Evolutionary conservation across 345 rosid species (phyloP).

Genomic region (Passiflora organensis): DNA sequence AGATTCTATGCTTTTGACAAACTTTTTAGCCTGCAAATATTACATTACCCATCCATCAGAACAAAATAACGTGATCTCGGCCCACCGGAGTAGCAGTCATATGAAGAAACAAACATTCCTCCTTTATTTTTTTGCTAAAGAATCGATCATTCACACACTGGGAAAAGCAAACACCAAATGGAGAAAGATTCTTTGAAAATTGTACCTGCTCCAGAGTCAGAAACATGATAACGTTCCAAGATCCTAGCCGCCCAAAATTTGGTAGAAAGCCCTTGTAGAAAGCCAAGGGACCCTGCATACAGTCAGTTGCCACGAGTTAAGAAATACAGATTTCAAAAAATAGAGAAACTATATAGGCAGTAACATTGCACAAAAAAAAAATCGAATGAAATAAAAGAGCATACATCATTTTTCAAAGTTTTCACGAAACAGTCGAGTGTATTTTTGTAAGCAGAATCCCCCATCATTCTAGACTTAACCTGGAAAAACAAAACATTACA

Average conservation of each 20-base stretch:
- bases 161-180: constrained; percentile 1
- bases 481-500: constrained; percentile 20
- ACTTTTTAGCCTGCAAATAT: constrained; percentile 62
- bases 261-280: constrained; percentile 94
- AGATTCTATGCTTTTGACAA: constrained; percentile 46
- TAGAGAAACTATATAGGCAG: too few relatives aligned
- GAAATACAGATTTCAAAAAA: too few relatives aligned
- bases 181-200: not conserved
- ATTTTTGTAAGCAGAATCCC: constrained; percentile 81
- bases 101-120: too few relatives aligned
- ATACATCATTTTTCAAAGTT: constrained; percentile 84
- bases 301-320: constrained; percentile 3
- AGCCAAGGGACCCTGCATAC: constrained; percentile 66
- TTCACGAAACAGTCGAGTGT: constrained; percentile 87
- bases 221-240: constrained; percentile 94
- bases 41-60: too few relatives aligned
- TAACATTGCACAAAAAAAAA: too few relatives aligned
- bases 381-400: not conserved
- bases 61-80: too few relatives aligned
- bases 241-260: constrained; percentile 82
- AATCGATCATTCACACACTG: not conserved
- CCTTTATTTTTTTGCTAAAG: not conserved
- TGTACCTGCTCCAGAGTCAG: constrained; percentile 86
- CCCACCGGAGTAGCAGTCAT: too few relatives aligned
- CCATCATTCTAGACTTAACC: constrained; percentile 99